Percentiles rank a stretch among this genome's conserved stretches.
These are phyloP conservation scores for Parastagonospora nodorum DNA, from an alignment of 2,329 filamentous ascomycete genomes.

Conservation along the genomic window DNA sequence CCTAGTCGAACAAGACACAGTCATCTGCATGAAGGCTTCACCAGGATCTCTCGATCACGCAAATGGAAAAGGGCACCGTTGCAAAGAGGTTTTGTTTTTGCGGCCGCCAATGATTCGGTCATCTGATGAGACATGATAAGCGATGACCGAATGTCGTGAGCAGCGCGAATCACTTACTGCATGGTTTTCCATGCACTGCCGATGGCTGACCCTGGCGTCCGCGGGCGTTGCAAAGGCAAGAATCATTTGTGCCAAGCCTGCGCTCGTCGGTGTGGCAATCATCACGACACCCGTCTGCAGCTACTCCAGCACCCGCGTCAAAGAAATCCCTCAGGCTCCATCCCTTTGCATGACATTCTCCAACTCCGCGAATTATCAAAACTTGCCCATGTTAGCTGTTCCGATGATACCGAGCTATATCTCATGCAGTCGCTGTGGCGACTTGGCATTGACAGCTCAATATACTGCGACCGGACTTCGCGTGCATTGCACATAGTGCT, in stretches of 20 bases:
- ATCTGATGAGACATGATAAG: slow-evolving; percentile 28
- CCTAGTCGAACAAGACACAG: slow-evolving; percentile 8
- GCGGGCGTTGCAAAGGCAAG: slow-evolving; percentile 16
- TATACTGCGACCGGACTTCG: slow-evolving; percentile 8
- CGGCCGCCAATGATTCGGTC: slow-evolving; percentile 22
- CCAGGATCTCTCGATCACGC: slow-evolving; percentile 25
- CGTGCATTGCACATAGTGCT: slow-evolving; percentile 12
- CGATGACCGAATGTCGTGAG: slow-evolving; percentile 3
- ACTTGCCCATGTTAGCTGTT: slow-evolving; percentile 7
- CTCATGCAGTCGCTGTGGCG: slow-evolving; percentile 12
- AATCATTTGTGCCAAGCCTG: slow-evolving; percentile 18
- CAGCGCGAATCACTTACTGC: slow-evolving; percentile 18
- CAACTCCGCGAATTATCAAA: slow-evolving; percentile 9
- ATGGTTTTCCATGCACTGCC: slow-evolving; percentile 9
- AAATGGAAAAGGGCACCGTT: slow-evolving; percentile 20
- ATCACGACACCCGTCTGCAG: slow-evolving; percentile 14
- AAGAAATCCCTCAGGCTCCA: slow-evolving; percentile 22
- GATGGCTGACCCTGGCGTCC: slow-evolving; percentile 12
- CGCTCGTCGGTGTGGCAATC: slow-evolving; percentile 19
- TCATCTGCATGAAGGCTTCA: slow-evolving; percentile 20
- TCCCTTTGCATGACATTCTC: slow-evolving; percentile 17
- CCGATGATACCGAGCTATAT: slow-evolving; percentile 8
- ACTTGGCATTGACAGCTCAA: slow-evolving; percentile 4
- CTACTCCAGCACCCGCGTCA: slow-evolving; percentile 7
- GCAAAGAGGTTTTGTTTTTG: slow-evolving; percentile 23